Conservation (phyloP, 2,329 filamentous ascomycete species). For the Fusarium acutatum region DNA sequence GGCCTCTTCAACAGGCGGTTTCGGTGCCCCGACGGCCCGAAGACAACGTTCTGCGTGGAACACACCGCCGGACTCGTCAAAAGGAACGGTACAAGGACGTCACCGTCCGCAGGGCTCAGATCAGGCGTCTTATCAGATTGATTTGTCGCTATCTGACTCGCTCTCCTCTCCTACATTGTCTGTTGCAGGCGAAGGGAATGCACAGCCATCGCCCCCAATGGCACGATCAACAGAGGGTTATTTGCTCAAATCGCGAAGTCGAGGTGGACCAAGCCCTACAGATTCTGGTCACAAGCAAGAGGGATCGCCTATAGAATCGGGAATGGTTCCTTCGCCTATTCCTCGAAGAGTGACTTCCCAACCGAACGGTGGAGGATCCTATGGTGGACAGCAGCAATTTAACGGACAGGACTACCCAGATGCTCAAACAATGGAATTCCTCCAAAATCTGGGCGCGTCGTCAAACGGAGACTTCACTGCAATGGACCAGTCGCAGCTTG, state of each 20-base stretch:
- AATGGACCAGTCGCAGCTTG: slow-evolving; percentile 61
- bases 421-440: slow-evolving; percentile 62
- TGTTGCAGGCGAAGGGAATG: slow-evolving; percentile 45
- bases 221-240: slow-evolving; percentile 46
- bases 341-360: slow-evolving; percentile 49
- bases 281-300: slow-evolving; percentile 44
- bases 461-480: slow-evolving; percentile 45
- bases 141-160: slow-evolving; percentile 50
- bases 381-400: slow-evolving; percentile 46
- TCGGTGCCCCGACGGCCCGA: slow-evolving; percentile 58
- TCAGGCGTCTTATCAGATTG: slow-evolving; percentile 47
- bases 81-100: slow-evolving; percentile 32
- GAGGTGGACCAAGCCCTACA: slow-evolving; percentile 44
- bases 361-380: slow-evolving; percentile 44
- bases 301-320: slow-evolving; percentile 49
- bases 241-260: slow-evolving; percentile 44
- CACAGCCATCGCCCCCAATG: slow-evolving; percentile 52
- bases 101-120: slow-evolving; percentile 45
- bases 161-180: slow-evolving; percentile 54
- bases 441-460: slow-evolving; percentile 55
- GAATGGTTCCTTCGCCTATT: slow-evolving; percentile 56
- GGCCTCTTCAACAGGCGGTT: slow-evolving; percentile 87
- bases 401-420: slow-evolving; percentile 56
- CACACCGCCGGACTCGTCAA: slow-evolving; percentile 39
- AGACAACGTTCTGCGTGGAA: slow-evolving; percentile 45